Percentiles rank a stretch among this genome's conserved stretches.
phyloP scores from a whole-genome alignment of 139 green algal species.

The Tetradesmus lagerheimii region DNA sequence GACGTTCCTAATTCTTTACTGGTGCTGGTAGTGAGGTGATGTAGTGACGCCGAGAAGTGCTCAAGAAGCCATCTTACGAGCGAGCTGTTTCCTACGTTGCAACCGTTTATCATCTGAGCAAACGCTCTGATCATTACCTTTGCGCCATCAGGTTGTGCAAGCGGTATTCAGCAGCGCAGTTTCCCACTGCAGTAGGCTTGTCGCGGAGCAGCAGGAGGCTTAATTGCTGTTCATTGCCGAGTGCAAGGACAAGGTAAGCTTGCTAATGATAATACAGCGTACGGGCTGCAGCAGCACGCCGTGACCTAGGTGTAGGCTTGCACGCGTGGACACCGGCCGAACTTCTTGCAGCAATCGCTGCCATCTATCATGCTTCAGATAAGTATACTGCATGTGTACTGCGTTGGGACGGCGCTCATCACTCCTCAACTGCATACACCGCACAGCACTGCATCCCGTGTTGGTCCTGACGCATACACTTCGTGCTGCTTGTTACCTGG shows the following conservation, averaged over 20 bases:
- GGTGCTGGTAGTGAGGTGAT: neutral
- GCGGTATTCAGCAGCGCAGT: neutral
- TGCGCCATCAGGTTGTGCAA: too few species aligned
- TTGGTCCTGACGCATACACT: neutral
- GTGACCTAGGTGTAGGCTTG: neutral
- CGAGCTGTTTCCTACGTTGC: neutral
- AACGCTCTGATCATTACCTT: too few species aligned
- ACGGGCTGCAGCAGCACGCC: neutral
- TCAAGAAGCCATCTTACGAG: neutral
- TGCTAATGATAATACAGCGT: neutral
- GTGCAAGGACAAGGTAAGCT: neutral
- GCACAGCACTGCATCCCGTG: neutral
- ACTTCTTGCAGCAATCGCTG: neutral
- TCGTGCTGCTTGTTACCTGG: neutral
- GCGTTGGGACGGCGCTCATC: neutral
- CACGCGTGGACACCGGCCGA: neutral
- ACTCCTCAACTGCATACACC: neutral
- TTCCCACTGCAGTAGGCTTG: neutral
- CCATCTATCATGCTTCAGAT: neutral
- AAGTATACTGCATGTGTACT: neutral
- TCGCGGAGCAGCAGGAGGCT: neutral
- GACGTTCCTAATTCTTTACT: neutral
- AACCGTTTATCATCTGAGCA: too few species aligned
- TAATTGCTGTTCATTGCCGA: neutral
- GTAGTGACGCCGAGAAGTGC: neutral